Evolutionary conservation across 768 basidiomycete genomes (phyloP).

Genomic region (Suillus weaverae): DNA sequence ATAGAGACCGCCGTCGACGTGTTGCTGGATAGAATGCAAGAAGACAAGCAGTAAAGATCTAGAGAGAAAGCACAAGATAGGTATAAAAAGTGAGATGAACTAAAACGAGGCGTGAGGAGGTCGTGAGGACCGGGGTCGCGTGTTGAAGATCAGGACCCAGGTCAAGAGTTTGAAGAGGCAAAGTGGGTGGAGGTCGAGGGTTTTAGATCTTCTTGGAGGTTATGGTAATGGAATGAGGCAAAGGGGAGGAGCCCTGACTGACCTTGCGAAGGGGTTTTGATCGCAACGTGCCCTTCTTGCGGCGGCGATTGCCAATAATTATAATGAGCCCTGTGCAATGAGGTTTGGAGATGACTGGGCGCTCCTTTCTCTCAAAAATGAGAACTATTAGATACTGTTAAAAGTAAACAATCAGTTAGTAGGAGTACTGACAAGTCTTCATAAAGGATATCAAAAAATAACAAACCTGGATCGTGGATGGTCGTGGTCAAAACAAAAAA

Average conservation of each 20-base stretch:
- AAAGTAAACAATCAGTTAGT: constrained; percentile 18
- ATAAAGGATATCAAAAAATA: constrained; percentile 8
- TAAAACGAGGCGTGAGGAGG: constrained; percentile 48
- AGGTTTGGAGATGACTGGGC: constrained; percentile 17
- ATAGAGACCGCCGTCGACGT: constrained; percentile 38
- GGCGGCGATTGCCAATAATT: constrained; percentile 51
- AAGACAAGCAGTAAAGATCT: constrained; percentile 42
- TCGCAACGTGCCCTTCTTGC: constrained; percentile 74
- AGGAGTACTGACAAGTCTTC: neutral
- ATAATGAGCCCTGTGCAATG: constrained; percentile 26
- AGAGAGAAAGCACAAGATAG: constrained; percentile 44
- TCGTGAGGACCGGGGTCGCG: constrained; percentile 54
- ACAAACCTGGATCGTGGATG: constrained; percentile 13
- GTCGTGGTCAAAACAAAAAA: constrained; percentile 17
- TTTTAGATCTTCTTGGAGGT: constrained; percentile 32
- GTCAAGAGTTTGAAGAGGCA: constrained; percentile 25
- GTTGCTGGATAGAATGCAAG: constrained; percentile 34
- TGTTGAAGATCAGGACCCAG: constrained; percentile 36
- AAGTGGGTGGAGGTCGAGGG: constrained; percentile 39
- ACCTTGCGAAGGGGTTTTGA: constrained; percentile 60
- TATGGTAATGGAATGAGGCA: constrained; percentile 52
- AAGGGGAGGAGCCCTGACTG: constrained; percentile 50
- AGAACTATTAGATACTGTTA: constrained; percentile 15
- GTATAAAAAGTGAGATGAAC: constrained; percentile 51
- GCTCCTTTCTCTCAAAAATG: constrained; percentile 20